These are phyloP conservation scores for Gossypium arboreum DNA, from an alignment of 345 rosid genomes.

Conservation along the genomic window DNA sequence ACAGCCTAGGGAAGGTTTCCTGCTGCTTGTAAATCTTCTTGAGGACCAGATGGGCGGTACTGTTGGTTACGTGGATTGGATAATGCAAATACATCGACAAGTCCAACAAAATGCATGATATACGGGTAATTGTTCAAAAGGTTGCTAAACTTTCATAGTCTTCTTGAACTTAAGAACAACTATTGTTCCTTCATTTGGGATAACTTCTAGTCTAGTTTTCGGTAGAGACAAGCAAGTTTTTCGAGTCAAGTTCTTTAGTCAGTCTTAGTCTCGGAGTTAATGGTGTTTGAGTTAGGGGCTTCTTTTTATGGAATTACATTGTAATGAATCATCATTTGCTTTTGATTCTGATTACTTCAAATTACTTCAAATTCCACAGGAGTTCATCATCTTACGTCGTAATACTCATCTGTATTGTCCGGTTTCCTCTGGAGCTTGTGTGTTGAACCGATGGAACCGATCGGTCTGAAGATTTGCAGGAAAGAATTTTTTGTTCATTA, in stretches of 20 bases:
- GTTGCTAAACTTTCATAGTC: background rate
- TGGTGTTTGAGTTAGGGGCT: background rate
- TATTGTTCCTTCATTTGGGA: background rate
- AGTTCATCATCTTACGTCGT: background rate
- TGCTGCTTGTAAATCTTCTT: conserved; percentile 71
- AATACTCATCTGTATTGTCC: background rate
- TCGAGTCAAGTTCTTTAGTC: background rate
- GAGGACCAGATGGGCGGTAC: conserved; percentile 83
- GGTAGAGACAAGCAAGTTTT: background rate
- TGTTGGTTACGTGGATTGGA: conserved; percentile 83
- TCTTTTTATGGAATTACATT: conserved; percentile 2
- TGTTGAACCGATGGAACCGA: conserved; percentile 2
- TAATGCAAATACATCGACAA: conserved; percentile 81
- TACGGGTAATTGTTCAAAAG: conserved; percentile 28
- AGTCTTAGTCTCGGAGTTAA: background rate
- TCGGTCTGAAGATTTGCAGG: background rate
- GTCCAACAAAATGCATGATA: conserved; percentile 71
- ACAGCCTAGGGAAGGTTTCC: conserved; percentile 92
- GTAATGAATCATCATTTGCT: background rate
- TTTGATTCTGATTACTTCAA: background rate
- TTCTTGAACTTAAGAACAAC: background rate
- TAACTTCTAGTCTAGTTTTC: background rate
- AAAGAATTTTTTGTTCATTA: conserved; percentile 9
- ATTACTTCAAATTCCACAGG: background rate
- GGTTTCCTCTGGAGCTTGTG: background rate